A percentile compares a stretch with the other conserved stretches of the same genome.
Evolutionary conservation across 306 rosid species (phyloP).

Genomic region (Luffa acutangula): DNA sequence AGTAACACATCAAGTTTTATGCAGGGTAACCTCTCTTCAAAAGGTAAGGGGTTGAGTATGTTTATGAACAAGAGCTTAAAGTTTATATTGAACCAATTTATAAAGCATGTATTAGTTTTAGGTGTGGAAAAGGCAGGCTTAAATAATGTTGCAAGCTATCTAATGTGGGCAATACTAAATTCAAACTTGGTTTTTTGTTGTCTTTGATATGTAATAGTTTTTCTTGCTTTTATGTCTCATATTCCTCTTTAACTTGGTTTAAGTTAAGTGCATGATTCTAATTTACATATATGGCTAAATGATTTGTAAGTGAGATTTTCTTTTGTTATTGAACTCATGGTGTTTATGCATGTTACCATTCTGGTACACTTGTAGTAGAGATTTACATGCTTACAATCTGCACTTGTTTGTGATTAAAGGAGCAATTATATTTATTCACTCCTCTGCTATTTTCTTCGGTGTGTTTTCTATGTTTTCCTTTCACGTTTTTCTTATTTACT

Average conservation of each 20-base stretch:
- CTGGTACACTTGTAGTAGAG: neutral
- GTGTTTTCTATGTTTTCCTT: neutral
- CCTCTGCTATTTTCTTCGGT: neutral
- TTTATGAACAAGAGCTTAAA: neutral
- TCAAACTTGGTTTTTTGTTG: neutral
- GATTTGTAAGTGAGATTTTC: neutral
- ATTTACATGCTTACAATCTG: neutral
- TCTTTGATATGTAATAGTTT: neutral
- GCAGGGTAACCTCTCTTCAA: neutral
- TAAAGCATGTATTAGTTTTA: neutral
- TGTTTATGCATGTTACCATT: neutral
- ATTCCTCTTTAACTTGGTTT: neutral
- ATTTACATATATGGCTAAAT: neutral
- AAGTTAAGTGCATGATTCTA: neutral
- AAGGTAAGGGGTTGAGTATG: constrained; percentile 5
- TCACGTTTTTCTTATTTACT: neutral
- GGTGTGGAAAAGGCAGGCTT: neutral
- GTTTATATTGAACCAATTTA: neutral
- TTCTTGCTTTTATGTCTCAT: neutral
- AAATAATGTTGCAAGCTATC: neutral
- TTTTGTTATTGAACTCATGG: neutral
- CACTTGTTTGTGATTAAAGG: neutral
- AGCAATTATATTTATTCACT: neutral
- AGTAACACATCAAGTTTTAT: neutral
- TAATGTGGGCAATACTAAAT: neutral